These are phyloP conservation scores for Zymoseptoria brevis DNA, from an alignment of 2,329 filamentous ascomycete species.

Conservation along the genomic window DNA sequence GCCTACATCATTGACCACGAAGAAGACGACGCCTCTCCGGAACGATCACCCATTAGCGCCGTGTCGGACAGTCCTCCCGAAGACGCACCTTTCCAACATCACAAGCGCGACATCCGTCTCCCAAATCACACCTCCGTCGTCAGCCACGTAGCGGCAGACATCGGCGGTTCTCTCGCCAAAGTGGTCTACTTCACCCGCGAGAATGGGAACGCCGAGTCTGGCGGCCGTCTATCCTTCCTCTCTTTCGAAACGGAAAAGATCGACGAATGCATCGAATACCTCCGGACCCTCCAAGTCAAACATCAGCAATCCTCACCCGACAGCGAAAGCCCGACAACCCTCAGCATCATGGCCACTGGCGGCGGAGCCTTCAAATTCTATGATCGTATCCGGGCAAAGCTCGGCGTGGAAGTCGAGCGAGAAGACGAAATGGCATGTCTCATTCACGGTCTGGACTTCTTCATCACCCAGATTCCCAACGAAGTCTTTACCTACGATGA, in stretches of 20 bases:
- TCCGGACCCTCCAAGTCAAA: conserved; percentile 75
- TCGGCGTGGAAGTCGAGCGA: conserved; percentile 79
- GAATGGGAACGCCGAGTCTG: conserved; percentile 51
- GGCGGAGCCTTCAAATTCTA: conserved; percentile 97
- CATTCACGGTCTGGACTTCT: conserved; percentile 90
- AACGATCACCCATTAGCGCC: conserved; percentile 35
- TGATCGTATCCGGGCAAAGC: conserved; percentile 72
- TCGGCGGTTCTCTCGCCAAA: conserved; percentile 91
- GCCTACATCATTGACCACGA: conserved; percentile 93
- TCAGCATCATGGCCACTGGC: conserved; percentile 92
- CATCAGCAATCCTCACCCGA: conserved; percentile 47
- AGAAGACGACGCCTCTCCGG: conserved; percentile 27
- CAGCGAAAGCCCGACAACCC: conserved; percentile 38
- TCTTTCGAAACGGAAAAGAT: conserved; percentile 95
- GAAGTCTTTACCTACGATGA: conserved; percentile 98
- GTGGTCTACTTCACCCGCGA: conserved; percentile 96
- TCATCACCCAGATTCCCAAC: conserved; percentile 93
- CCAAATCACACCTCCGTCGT: conserved; percentile 93
- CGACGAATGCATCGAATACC: conserved; percentile 86
- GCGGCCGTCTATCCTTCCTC: conserved; percentile 87
- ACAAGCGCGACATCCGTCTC: conserved; percentile 88
- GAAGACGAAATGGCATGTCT: conserved; percentile 99
- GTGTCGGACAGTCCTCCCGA: conserved; percentile 31
- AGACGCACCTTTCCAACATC: conserved; percentile 54
- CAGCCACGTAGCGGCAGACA: conserved; percentile 96